A percentile compares a stretch with the other conserved stretches of the same genome.
Conservation (phyloP, 2,329 filamentous ascomycete genomes). For the Cladophialophora psammophila region DNA sequence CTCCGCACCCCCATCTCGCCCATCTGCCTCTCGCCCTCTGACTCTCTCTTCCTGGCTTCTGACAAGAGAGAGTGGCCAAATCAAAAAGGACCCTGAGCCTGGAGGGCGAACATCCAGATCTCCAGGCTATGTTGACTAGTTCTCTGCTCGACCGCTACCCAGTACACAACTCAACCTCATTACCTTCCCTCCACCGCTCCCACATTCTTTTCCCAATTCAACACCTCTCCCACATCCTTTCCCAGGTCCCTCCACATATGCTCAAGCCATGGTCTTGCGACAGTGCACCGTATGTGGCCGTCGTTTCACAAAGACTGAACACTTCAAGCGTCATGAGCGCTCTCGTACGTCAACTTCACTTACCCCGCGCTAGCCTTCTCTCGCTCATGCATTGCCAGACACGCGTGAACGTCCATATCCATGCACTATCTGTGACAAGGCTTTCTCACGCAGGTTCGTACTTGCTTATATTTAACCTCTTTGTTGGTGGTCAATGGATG, state of each 20-base stretch:
- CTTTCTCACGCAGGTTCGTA: constrained; percentile 61
- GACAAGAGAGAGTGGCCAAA: background rate
- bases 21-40: background rate
- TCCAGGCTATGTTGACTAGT: constrained; percentile 10
- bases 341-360: constrained; percentile 54
- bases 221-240: constrained; percentile 9
- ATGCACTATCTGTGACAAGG: constrained; percentile 62
- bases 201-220: constrained; percentile 30
- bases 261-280: constrained; percentile 49
- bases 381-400: constrained; percentile 48
- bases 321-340: constrained; percentile 63
- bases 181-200: constrained; percentile 32
- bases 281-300: constrained; percentile 60
- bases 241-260: constrained; percentile 19
- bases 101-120: constrained; percentile 7
- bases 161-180: constrained; percentile 7
- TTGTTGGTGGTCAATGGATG: constrained; percentile 17
- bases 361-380: constrained; percentile 26
- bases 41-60: background rate
- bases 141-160: background rate
- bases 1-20: constrained; percentile 5
- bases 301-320: constrained; percentile 64
- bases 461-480: background rate
- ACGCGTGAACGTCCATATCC: constrained; percentile 63
- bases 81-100: background rate